Base-by-base conservation (phyloP, 495 filamentous ascomycete species). In the Talaromyces thailandensis region DNA sequence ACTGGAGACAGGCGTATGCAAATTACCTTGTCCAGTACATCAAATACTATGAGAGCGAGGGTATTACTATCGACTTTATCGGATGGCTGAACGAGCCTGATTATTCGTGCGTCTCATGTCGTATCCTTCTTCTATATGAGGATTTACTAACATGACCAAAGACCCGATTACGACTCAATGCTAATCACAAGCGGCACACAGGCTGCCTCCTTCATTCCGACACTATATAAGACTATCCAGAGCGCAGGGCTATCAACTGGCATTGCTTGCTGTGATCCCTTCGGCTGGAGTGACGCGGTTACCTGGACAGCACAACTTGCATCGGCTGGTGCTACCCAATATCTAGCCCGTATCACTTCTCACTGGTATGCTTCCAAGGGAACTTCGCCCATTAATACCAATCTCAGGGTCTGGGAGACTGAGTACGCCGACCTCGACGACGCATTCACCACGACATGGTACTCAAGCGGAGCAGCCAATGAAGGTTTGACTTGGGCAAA, bases 81-180 rank as follows among this genome's bases (percentile, higher is more conserved):
- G 82, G 82, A 6, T 84, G 82, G 62, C 65, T 84, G 64, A 86
- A 85, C 62, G 83, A 86, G 68, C 83, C 82, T 0, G 78, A 84
- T 59, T 78, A 64, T 45, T 24, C 60, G 64, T 65, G 32, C 23
- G 62, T 69, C 56, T 24, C 16, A 1, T 21, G 1, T 28, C 8
- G 4, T 26, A 16, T 26, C 51, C 26, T 14, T 16, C 0, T 26
- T 16, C 0, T 26, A 28, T 2, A 8, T 9, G 5, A 32, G 21
- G 31, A 40, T 61, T 26, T 9, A 26, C 52, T 53, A 56, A 65
- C 8, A 32, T 37, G 58, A 56, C 9, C 7, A 18, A 37, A 62
- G 65, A 48, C n/a, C 45, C 11, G 24, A 59, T 40, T 82, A 82
- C 63, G 74, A 78, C 5, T 74, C 70, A 1, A 80, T 82, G 78